A percentile compares a stretch with the other conserved stretches of the same genome.
Conservation (phyloP, 306 rosid species). For the Medicago ruthenica region DNA sequence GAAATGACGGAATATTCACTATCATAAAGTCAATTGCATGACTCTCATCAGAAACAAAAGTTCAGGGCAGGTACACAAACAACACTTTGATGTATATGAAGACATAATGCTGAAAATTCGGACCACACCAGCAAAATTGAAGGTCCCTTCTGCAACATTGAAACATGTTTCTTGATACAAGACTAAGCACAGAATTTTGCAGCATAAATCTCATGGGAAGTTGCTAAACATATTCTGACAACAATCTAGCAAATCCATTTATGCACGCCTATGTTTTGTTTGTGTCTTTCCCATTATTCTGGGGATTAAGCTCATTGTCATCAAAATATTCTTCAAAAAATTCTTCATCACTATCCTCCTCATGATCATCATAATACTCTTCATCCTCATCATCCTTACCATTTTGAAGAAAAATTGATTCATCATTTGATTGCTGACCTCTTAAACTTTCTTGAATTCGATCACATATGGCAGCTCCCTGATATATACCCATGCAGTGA, state of each 20-base stretch:
- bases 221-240: not conserved
- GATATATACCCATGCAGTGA: conserved; percentile 41
- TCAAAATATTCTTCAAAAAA: conserved; percentile 65
- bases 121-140: conserved; percentile 36
- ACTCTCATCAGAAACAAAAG: conserved; percentile 19
- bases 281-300: conserved; percentile 42
- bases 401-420: conserved; percentile 50
- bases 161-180: conserved; percentile 30
- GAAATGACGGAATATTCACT: not conserved
- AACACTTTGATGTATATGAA: conserved; percentile 33
- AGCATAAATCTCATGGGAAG: conserved; percentile 13
- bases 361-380: conserved; percentile 60
- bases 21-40: conserved; percentile 33
- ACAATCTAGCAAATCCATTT: conserved; percentile 29
- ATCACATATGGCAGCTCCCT: conserved; percentile 98
- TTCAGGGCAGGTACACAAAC: conserved; percentile 25
- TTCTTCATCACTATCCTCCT: conserved; percentile 58
- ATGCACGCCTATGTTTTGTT: conserved; percentile 45
- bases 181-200: conserved; percentile 18
- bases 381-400: conserved; percentile 58
- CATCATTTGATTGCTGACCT: conserved; percentile 62
- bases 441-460: conserved; percentile 89
- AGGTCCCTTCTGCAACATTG: conserved; percentile 37
- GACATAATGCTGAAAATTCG: conserved; percentile 17
- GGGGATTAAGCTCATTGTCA: conserved; percentile 55